These are phyloP conservation scores for Entonaema liquescens DNA, from an alignment of 495 filamentous ascomycete genomes.

Conservation along the genomic window DNA sequence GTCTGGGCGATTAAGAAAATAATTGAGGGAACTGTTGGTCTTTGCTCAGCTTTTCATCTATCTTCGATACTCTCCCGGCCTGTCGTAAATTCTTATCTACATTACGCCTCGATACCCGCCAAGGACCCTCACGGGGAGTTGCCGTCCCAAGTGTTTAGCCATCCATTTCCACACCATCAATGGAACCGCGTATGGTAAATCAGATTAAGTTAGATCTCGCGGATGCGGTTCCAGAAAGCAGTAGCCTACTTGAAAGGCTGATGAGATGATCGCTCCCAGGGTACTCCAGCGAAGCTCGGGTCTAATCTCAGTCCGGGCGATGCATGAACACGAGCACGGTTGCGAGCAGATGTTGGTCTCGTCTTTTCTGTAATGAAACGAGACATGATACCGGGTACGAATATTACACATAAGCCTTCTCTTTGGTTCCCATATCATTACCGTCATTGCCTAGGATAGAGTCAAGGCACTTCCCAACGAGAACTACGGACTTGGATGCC, in stretches of 20 bases:
- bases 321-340: slow-evolving; percentile 21
- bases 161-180: not conserved
- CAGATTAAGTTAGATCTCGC: slow-evolving; percentile 31
- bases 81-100: not conserved
- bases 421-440: not conserved
- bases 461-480: not conserved
- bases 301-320: slow-evolving; percentile 22
- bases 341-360: slow-evolving; percentile 12
- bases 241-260: slow-evolving; percentile 6
- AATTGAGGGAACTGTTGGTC: slow-evolving; percentile 18
- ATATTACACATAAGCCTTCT: not conserved
- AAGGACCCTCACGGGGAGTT: not conserved
- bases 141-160: not conserved
- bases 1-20: not conserved
- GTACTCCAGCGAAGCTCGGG: slow-evolving; percentile 17
- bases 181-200: slow-evolving; percentile 1
- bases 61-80: not conserved
- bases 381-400: slow-evolving; percentile 18
- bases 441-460: not conserved
- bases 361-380: slow-evolving; percentile 15
- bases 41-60: slow-evolving; percentile 9
- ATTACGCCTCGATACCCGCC: not conserved
- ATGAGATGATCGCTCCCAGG: slow-evolving; percentile 33
- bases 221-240: slow-evolving; percentile 18
- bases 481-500: not conserved